Percentiles rank a stretch among this genome's conserved stretches.
These are phyloP conservation scores for Sphaerostilbella broomeana DNA, from an alignment of 2,329 filamentous ascomycete genomes.

Conservation along the genomic window DNA sequence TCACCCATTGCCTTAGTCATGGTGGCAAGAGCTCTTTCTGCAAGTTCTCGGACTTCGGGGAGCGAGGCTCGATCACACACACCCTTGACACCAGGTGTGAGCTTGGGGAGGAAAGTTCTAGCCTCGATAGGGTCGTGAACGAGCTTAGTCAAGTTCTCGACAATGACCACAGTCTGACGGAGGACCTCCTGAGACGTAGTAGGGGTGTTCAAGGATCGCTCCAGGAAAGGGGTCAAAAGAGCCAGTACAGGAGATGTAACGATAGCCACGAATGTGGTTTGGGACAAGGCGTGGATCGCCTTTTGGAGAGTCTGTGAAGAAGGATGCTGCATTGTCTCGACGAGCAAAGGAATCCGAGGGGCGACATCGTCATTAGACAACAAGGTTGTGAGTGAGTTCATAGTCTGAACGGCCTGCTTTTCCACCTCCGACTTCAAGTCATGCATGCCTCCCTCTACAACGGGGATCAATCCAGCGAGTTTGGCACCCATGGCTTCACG, in stretches of 20 bases:
- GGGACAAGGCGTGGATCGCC: constrained; percentile 91
- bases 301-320: constrained; percentile 84
- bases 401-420: constrained; percentile 87
- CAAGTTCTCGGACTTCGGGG: constrained; percentile 89
- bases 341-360: constrained; percentile 81
- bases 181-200: constrained; percentile 88
- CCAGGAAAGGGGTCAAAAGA: constrained; percentile 86
- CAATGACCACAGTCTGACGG: constrained; percentile 90
- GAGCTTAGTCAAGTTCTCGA: constrained; percentile 96
- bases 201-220: constrained; percentile 88
- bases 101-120: constrained; percentile 86
- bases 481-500: constrained; percentile 85
- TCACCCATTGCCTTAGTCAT: constrained; percentile 91
- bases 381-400: constrained; percentile 82
- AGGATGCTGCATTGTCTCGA: constrained; percentile 93
- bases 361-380: constrained; percentile 96
- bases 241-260: constrained; percentile 94
- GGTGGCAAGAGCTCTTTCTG: constrained; percentile 70
- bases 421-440: constrained; percentile 84
- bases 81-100: constrained; percentile 86
- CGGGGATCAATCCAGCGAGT: constrained; percentile 78
- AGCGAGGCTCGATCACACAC: constrained; percentile 85
- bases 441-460: constrained; percentile 92
- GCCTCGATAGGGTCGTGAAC: constrained; percentile 95
- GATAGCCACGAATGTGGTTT: constrained; percentile 96